Evolutionary conservation across 2,329 filamentous ascomycete genomes (phyloP), one percentile per base, ranked within the genome.

Genomic region (Penicillium aurantiogriseum): DNA sequence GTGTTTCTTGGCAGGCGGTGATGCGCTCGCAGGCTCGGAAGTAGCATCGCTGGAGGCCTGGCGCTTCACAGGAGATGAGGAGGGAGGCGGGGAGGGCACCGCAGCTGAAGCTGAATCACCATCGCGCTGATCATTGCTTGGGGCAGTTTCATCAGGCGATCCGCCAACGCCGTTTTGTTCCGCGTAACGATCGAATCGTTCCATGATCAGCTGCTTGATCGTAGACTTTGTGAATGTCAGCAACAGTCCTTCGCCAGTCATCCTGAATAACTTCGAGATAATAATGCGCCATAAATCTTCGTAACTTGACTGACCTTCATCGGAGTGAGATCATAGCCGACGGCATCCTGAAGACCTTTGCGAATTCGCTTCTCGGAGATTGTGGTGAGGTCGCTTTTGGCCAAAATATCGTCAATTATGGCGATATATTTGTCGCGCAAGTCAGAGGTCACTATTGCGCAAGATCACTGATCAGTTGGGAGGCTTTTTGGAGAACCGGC

Each of bases 181-280:
- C 29, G 82, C 80, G 49, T 88, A 83, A 56, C 87, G 83, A 68
- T 92, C 89, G 72, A 92, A 92, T 19, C 89, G 86, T 64, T 85
- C 81, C 76, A 88, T 87, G 54, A 92, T 91, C 48, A 92, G 79
- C 51, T 79, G 79, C 71, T 90, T 90, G 74, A 91, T 88, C 15
- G 85, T 85, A 70, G 82, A 79, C 88, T 91, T 47, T 31, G 21
- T 19, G 38, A 15, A 29, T 15, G 25, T 61, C 40, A 61, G 53
- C 31, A 8, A 51, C 25, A 31, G 9, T 25, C 9, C 39, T 48
- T 54, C 17, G 17, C 33, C 11, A 43, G 13, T 38, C 31, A 27
- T 21, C 19, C 6, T 23, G 21, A 9, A 38, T 21, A n/a, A 4
- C 13, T 15, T 31, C 6, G 4, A 36, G 4, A n/a, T 42, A 27